phyloP scores from a whole-genome alignment of 495 filamentous ascomycete species.

The Talaromyces stipitatus region DNA sequence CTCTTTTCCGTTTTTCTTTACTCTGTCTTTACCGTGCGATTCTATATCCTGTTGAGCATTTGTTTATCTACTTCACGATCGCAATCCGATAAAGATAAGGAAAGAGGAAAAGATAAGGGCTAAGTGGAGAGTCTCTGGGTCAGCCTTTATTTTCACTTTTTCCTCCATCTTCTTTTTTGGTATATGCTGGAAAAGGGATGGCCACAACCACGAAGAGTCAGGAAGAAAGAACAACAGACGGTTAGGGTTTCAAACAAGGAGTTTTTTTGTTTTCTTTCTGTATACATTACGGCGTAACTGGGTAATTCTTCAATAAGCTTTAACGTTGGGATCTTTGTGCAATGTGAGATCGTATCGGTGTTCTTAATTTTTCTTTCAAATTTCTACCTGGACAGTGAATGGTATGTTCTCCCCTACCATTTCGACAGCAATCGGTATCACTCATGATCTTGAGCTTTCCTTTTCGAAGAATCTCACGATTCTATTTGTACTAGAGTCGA shows the following conservation, averaged over 20 bases:
- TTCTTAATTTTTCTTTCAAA: background rate
- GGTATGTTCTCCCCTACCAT: background rate
- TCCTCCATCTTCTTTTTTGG: slow-evolving; percentile 9
- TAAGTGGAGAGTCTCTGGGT: background rate
- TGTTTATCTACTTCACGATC: background rate
- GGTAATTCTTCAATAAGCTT: slow-evolving; percentile 5
- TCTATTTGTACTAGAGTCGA: too few relatives aligned
- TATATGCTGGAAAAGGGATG: slow-evolving; percentile 4
- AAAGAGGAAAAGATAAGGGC: background rate
- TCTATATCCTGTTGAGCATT: slow-evolving; percentile 10
- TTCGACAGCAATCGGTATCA: background rate
- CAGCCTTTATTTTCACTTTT: slow-evolving; percentile 6
- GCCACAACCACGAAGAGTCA: background rate
- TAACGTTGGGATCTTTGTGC: background rate
- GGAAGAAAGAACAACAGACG: slow-evolving; percentile 1
- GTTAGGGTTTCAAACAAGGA: slow-evolving; percentile 2
- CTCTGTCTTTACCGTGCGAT: slow-evolving; percentile 18
- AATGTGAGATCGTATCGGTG: background rate
- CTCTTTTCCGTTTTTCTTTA: slow-evolving; percentile 7
- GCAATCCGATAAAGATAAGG: background rate
- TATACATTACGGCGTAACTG: slow-evolving; percentile 12
- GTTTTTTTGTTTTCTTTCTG: slow-evolving; percentile 3
- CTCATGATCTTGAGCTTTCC: background rate
- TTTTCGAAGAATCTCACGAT: background rate
- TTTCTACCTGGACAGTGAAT: background rate